Percentiles rank a stretch among this genome's conserved stretches.
Conservation (phyloP, 2,329 filamentous ascomycete genomes). For the Sarocladium strictum region DNA sequence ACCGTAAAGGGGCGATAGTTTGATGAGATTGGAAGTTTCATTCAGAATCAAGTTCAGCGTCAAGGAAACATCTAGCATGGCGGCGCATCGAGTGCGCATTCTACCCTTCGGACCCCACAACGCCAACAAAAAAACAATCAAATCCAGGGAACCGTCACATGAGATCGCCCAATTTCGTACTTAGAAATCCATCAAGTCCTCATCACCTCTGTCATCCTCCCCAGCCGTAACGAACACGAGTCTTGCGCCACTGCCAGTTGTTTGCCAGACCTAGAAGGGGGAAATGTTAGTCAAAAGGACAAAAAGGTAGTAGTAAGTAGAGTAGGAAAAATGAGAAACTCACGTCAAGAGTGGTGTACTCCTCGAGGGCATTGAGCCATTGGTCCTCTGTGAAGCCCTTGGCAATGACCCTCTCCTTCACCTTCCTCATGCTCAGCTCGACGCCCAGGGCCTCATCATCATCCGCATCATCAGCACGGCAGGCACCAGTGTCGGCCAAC, state of each 20-base stretch:
- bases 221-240: conserved; percentile 63
- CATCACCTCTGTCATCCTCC: conserved; percentile 42
- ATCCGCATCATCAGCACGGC: conserved; percentile 65
- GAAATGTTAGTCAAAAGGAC: too few species aligned
- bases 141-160: conserved; percentile 8
- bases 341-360: conserved; percentile 85
- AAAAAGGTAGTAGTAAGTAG: not conserved
- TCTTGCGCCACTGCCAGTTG: conserved; percentile 61
- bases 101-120: not conserved
- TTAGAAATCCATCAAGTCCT: conserved; percentile 32
- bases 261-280: conserved; percentile 65
- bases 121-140: conserved; percentile 14
- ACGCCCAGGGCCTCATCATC: conserved; percentile 45
- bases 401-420: conserved; percentile 85
- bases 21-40: not conserved
- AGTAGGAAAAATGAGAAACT: conserved; percentile 41
- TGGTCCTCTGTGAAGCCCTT: conserved; percentile 97
- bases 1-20: too few species aligned
- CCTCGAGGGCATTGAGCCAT: conserved; percentile 77
- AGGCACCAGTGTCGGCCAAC: conserved; percentile 80
- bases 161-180: not conserved
- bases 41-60: not conserved
- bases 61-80: conserved; percentile 4
- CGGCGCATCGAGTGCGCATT: conserved; percentile 5
- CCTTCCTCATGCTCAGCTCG: conserved; percentile 81